Percentiles rank a stretch among this genome's conserved stretches.
Evolutionary conservation across 805 yeast genomes (phyloP).

Genomic region (Saccharomycopsis vini): DNA sequence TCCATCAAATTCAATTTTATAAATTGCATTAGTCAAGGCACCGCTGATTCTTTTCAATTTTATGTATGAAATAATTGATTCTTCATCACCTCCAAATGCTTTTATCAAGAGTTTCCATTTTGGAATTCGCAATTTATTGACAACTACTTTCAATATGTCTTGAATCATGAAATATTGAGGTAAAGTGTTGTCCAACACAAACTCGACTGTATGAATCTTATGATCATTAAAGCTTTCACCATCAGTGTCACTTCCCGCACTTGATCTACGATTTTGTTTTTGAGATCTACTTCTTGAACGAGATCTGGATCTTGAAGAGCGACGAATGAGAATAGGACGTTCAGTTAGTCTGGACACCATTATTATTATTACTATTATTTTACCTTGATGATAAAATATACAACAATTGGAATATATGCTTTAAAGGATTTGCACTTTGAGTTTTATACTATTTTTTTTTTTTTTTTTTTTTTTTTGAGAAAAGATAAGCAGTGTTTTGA

Average conservation of each 20-base stretch:
- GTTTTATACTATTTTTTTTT: no score
- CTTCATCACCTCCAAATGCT: neutral
- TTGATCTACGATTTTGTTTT: conserved; percentile 27
- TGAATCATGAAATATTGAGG: conserved; percentile 82
- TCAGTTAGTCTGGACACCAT: conserved; percentile 15
- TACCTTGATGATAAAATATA: conserved; percentile 18
- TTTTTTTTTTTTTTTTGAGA: no score
- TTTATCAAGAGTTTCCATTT: conserved; percentile 66
- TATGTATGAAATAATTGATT: conserved; percentile 23
- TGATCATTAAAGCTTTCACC: neutral
- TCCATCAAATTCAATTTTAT: conserved; percentile 46
- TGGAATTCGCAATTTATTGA: conserved; percentile 52
- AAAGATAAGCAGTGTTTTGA: no score
- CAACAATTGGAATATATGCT: no score
- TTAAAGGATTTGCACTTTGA: neutral
- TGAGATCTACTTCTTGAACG: conserved; percentile 33
- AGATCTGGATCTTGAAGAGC: conserved; percentile 21
- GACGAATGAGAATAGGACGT: conserved; percentile 14
- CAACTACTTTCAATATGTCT: conserved; percentile 56
- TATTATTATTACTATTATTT: conserved; percentile 16
- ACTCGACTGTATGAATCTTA: conserved; percentile 43
- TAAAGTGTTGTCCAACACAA: conserved; percentile 60
- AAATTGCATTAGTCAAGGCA: conserved; percentile 88
- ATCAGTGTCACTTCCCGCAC: conserved; percentile 20
- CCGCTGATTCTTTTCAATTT: conserved; percentile 69